phyloP scores from a whole-genome alignment of 768 basidiomycete species.

The Mycena epipterygia region DNA sequence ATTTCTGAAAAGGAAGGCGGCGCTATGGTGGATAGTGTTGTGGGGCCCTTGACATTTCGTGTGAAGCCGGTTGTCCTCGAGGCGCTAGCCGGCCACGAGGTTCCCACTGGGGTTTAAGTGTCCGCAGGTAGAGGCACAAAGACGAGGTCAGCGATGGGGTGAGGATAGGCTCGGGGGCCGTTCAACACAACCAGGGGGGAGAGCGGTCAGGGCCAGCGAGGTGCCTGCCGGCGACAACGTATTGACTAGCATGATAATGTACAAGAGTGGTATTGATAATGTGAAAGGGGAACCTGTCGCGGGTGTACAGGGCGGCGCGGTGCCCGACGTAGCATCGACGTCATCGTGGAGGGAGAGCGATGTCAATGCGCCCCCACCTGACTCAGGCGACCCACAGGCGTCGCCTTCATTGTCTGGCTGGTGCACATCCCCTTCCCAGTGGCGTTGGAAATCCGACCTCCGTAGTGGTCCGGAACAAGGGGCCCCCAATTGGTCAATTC shows the following conservation, averaged over 20 bases:
- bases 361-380: neutral
- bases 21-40: neutral
- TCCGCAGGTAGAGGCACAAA: no score
- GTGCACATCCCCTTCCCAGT: neutral
- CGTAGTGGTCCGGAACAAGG: neutral
- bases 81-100: neutral
- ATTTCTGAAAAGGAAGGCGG: neutral
- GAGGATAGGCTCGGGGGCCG: no score
- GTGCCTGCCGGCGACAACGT: no score
- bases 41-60: neutral
- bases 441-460: neutral
- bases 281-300: neutral
- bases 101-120: no score
- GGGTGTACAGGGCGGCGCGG: neutral
- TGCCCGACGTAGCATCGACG: neutral
- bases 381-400: neutral
- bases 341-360: neutral
- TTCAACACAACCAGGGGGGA: no score
- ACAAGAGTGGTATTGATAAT: neutral
- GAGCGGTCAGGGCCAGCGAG: no score
- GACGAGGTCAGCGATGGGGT: no score
- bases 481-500: no score
- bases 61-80: neutral
- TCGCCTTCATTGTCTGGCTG: neutral
- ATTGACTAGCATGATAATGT: no score